Percentiles rank a stretch among this genome's conserved stretches.
phyloP scores from a whole-genome alignment of 345 rosid species.

The Brassica napus region Da-Ae NC_063448.1:53383001-53383500 shows the following conservation, averaged over 20 bases:
- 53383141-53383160: constrained; percentile 77
- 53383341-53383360: too few relatives aligned
- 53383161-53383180: constrained; percentile 66
- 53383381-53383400: too few relatives aligned
- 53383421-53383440: too few relatives aligned
- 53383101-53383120: constrained; percentile 77
- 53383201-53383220: constrained; percentile 43
- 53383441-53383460: too few relatives aligned
- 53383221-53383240: constrained; percentile 71
- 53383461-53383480: too few relatives aligned
- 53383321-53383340: not conserved
- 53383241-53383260: constrained; percentile 84
- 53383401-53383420: too few relatives aligned
- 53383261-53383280: constrained; percentile 78
- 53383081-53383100: constrained; percentile 89
- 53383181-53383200: constrained; percentile 80
- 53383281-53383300: constrained; percentile 68
- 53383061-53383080: constrained; percentile 75
- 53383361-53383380: too few relatives aligned
- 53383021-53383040: constrained; percentile 91
- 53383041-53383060: constrained; percentile 85
- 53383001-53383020: constrained; percentile 77
- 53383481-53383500: too few relatives aligned
- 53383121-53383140: constrained; percentile 76
- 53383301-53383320: constrained; percentile 76